A percentile compares a stretch with the other conserved stretches of the same genome.
Conservation (phyloP, 768 basidiomycete species). For the Suillus subalutaceus region DNA sequence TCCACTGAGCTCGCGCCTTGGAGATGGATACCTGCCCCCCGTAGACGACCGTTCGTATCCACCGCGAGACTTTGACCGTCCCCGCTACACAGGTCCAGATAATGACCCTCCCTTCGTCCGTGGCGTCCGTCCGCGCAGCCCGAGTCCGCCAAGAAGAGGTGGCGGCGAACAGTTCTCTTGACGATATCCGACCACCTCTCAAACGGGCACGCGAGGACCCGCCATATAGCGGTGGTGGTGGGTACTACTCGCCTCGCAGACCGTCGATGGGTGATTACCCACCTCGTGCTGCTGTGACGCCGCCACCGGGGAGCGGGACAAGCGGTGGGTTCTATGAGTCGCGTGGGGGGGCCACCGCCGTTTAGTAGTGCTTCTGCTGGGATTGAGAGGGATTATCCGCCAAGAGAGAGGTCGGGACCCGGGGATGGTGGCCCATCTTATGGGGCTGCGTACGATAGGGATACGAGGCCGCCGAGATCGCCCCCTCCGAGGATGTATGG, state of each 20-base stretch:
- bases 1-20: constrained; percentile 31
- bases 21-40: constrained; percentile 27
- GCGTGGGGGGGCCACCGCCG: constrained; percentile 18
- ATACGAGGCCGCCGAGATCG: constrained; percentile 29
- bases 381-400: constrained; percentile 40
- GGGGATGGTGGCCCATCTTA: constrained; percentile 24
- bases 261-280: constrained; percentile 25
- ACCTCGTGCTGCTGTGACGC: constrained; percentile 24
- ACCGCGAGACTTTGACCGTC: constrained; percentile 34
- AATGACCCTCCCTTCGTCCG: constrained; percentile 33
- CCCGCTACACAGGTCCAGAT: constrained; percentile 27
- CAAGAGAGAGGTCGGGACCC: constrained; percentile 25
- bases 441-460: constrained; percentile 41
- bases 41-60: constrained; percentile 30
- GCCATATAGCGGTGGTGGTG: constrained; percentile 25
- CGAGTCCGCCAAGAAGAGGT: constrained; percentile 42
- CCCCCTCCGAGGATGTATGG: constrained; percentile 22
- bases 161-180: constrained; percentile 33
- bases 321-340: constrained; percentile 38
- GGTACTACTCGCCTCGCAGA: constrained; percentile 38
- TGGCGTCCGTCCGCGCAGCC: constrained; percentile 50
- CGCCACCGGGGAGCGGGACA: constrained; percentile 26
- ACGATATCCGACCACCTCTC: constrained; percentile 46
- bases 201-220: constrained; percentile 51
- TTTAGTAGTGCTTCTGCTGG: constrained; percentile 22